Percentiles rank a stretch among this genome's conserved stretches.
These are phyloP conservation scores for Diutina scorzettiae DNA, from an alignment of 1,139 yeast genomes.

Conservation along the genomic window DNA sequence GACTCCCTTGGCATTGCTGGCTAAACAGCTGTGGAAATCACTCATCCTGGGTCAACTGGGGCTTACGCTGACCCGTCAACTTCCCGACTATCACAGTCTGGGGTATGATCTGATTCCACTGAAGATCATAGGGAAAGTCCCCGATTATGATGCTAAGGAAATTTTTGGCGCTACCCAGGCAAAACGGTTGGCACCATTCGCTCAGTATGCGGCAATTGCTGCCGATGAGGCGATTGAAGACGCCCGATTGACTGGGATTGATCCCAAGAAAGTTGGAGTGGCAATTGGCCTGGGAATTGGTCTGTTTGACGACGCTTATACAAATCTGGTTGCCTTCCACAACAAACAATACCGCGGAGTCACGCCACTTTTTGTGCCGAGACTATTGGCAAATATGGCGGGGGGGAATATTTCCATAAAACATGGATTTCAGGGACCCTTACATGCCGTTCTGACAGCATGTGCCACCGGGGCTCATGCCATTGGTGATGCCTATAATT, in stretches of 20 bases:
- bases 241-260: background rate
- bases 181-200: slow-evolving; percentile 30
- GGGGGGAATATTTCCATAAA: slow-evolving; percentile 82
- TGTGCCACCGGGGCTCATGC: slow-evolving; percentile 96
- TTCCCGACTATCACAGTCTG: slow-evolving; percentile 31
- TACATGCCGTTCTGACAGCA: slow-evolving; percentile 84
- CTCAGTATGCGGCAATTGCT: slow-evolving; percentile 2
- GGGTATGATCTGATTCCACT: slow-evolving; percentile 55
- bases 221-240: slow-evolving; percentile 1
- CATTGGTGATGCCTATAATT: slow-evolving; percentile 83
- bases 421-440: slow-evolving; percentile 69
- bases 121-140: slow-evolving; percentile 66
- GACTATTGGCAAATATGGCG: slow-evolving; percentile 82
- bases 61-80: slow-evolving; percentile 37
- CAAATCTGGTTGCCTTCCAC: slow-evolving; percentile 40
- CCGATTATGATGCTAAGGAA: slow-evolving; percentile 41
- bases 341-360: slow-evolving; percentile 55
- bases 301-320: slow-evolving; percentile 64
- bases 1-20: slow-evolving; percentile 77
- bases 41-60: slow-evolving; percentile 44
- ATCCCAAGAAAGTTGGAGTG: slow-evolving; percentile 45
- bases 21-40: slow-evolving; percentile 37
- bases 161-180: slow-evolving; percentile 33
- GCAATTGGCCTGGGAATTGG: slow-evolving; percentile 94
- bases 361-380: slow-evolving; percentile 81